Conservation (phyloP, 371 early-diverging fungal genomes). For the Actinomucor elegans region DNA sequence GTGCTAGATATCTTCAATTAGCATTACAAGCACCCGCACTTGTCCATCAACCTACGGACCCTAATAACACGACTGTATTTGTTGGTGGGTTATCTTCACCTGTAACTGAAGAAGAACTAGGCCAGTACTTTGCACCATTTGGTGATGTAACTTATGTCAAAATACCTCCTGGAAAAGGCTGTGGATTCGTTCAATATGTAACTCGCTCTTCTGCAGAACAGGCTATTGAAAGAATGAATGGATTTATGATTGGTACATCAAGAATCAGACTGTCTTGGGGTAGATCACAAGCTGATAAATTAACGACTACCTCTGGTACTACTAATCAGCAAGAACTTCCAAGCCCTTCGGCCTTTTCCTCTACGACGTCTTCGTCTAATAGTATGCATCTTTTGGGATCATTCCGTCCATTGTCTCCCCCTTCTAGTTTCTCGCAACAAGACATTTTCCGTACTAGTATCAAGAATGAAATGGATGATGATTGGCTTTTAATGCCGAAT, state of each 20-base stretch:
- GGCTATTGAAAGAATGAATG: conserved; percentile 88
- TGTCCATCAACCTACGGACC: conserved; percentile 64
- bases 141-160: conserved; percentile 90
- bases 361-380: neutral
- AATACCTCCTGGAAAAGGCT: conserved; percentile 91
- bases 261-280: conserved; percentile 92
- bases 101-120: conserved; percentile 82
- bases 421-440: neutral
- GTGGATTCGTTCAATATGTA: conserved; percentile 92
- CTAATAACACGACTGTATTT: conserved; percentile 93
- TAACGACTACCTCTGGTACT: neutral
- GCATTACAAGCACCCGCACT: conserved; percentile 43
- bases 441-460: neutral
- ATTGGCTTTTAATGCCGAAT: too few relatives aligned
- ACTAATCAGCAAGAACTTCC: neutral
- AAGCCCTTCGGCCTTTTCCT: neutral
- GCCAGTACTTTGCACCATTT: conserved; percentile 75
- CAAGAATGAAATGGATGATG: neutral
- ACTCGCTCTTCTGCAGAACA: conserved; percentile 81
- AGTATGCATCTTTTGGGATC: neutral
- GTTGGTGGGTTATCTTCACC: conserved; percentile 85
- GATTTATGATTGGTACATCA: conserved; percentile 78
- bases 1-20: conserved; percentile 22
- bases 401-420: conserved; percentile 9
- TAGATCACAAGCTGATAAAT: conserved; percentile 59